phyloP scores from a whole-genome alignment of 345 rosid species.

The Isatis tinctoria region DNA sequence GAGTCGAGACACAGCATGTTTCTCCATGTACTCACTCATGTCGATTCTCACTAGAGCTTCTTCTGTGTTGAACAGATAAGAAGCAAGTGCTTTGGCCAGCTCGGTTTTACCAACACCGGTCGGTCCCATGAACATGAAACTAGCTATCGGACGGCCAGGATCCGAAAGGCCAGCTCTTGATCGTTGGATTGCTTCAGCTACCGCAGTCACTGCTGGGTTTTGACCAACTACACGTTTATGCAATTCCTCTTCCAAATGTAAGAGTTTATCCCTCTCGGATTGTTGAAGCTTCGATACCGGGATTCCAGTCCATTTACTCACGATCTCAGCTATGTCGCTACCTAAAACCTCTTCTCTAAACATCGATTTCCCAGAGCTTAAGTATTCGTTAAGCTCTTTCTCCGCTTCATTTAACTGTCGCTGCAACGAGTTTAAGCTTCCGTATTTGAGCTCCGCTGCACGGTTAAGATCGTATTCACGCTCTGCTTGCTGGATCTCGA shows the following conservation, averaged over 20 bases:
- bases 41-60: conserved; percentile 93
- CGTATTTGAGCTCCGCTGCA: conserved; percentile 96
- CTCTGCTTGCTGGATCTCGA: conserved; percentile 98
- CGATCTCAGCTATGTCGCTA: conserved; percentile 87
- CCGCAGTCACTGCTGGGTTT: conserved; percentile 86
- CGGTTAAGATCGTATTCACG: conserved; percentile 98
- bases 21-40: conserved; percentile 99
- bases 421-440: conserved; percentile 86
- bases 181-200: conserved; percentile 96
- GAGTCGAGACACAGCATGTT: conserved; percentile 94
- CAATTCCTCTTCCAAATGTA: conserved; percentile 84
- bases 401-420: conserved; percentile 82
- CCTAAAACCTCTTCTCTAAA: conserved; percentile 96
- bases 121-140: conserved; percentile 99
- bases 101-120: conserved; percentile 99
- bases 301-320: conserved; percentile 98
- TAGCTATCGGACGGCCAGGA: conserved; percentile 96
- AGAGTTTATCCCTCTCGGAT: conserved; percentile 83
- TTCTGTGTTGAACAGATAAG: conserved; percentile 92
- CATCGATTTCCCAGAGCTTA: conserved; percentile 95
- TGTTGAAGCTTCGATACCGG: conserved; percentile 96
- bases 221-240: conserved; percentile 96
- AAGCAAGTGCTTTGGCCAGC: conserved; percentile 89
- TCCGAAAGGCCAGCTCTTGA: conserved; percentile 98
- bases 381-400: conserved; percentile 81